Evolutionary conservation across 2,329 filamentous ascomycete genomes (phyloP), one percentile per base, ranked within the genome.

Genomic region (Claviceps citrina): DNA sequence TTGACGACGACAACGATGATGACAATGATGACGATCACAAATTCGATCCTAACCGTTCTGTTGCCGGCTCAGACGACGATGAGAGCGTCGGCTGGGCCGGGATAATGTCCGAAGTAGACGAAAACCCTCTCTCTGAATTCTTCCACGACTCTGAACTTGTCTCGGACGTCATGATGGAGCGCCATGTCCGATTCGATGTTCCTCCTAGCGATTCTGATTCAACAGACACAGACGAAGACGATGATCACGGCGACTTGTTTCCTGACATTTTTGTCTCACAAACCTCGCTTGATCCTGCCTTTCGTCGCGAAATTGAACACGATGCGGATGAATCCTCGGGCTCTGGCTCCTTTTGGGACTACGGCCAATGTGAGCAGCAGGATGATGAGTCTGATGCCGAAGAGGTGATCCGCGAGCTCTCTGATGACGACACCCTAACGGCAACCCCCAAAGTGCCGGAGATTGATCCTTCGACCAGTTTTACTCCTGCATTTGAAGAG

Each of bases 261-360:
- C 80, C 82, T 1, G 77, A 86, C 54, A 77, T 89, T 43, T 89
- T 89, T 56, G 67, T 87, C 42, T 76, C 81, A 37, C 81, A 86
- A 58, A 80, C 76, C 52, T 70, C 73, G 13, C 66, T 89, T 5
- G 81, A 85, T 49, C 78, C 81, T 5, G 69, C 70, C 38, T 76
- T 89, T 52, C 79, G 81, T 46, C 72, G 74, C 31, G 77, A 84
- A 60, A 80, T 87, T 47, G 81, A 86, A 54, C 69, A 73, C 46
- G 76, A 84, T 46, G 62, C 64, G n/a, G 66, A 73, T 38, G 71
- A 75, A 44, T 71, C 68, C 0, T 76, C 68, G 4, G 67, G 67
- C 43, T 73, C 68, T 18, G 65, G 65, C 31, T 76, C 73, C 1
- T 79, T 73, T 50, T 81, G 76, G 76, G 77, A 81, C 51, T 73